Evolutionary conservation across 768 basidiomycete genomes (phyloP).

Genomic region (Suillus variegatus): DNA sequence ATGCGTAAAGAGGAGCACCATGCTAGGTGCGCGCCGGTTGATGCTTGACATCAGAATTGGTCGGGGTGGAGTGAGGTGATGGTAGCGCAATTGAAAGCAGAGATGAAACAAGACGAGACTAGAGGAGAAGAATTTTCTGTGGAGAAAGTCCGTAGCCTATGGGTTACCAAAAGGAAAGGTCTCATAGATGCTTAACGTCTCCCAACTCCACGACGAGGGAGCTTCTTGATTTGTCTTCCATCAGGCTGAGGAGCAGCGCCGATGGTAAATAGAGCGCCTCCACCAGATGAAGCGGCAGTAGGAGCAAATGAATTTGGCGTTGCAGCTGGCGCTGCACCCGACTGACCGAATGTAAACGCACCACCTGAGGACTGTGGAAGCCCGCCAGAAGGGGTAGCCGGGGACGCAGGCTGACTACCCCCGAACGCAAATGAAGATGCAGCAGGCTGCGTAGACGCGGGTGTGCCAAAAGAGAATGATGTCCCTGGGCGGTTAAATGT

Average conservation of each 20-base stretch:
- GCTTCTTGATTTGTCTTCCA: slow-evolving; percentile 51
- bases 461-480: slow-evolving; percentile 47
- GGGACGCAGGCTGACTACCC: slow-evolving; percentile 59
- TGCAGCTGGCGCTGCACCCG: slow-evolving; percentile 37
- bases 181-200: slow-evolving; percentile 22
- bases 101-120: slow-evolving; percentile 8
- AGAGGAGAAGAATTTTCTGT: not conserved
- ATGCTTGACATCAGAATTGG: slow-evolving; percentile 28
- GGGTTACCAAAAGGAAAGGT: slow-evolving; percentile 10
- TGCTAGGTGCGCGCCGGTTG: slow-evolving; percentile 15
- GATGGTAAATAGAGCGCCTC: slow-evolving; percentile 54
- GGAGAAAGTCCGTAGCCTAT: slow-evolving; percentile 3
- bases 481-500: slow-evolving; percentile 50
- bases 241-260: slow-evolving; percentile 48
- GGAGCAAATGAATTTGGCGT: slow-evolving; percentile 50
- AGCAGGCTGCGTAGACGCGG: slow-evolving; percentile 37
- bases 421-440: slow-evolving; percentile 51
- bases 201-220: slow-evolving; percentile 44
- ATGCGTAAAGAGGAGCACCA: slow-evolving; percentile 8
- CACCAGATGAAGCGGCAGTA: slow-evolving; percentile 31
- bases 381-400: slow-evolving; percentile 41
- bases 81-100: slow-evolving; percentile 23
- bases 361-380: slow-evolving; percentile 34
- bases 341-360: slow-evolving; percentile 41
- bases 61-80: slow-evolving; percentile 3